These are phyloP conservation scores for Claviceps citrina DNA, from an alignment of 2,329 filamentous ascomycete species.

Conservation along the genomic window DNA sequence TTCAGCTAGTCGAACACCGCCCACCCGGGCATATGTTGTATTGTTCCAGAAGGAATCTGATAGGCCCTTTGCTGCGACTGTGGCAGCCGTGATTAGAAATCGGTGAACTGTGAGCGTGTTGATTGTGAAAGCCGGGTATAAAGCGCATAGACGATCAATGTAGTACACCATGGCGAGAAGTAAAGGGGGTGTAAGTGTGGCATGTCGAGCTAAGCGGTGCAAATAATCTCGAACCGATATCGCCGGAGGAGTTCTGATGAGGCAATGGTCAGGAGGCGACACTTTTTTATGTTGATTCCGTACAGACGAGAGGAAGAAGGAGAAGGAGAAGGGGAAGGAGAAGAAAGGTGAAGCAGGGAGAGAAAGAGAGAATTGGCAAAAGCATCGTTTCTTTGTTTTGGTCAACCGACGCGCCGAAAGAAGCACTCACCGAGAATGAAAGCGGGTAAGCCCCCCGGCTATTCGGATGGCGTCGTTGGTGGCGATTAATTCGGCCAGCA, in stretches of 20 bases:
- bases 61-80: slow-evolving; percentile 87
- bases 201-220: slow-evolving; percentile 80
- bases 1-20: slow-evolving; percentile 80
- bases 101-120: slow-evolving; percentile 93
- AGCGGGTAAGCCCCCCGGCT: slow-evolving; percentile 68
- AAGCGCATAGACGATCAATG: slow-evolving; percentile 81
- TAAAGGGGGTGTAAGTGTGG: slow-evolving; percentile 80
- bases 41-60: slow-evolving; percentile 99
- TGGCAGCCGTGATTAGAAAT: slow-evolving; percentile 89
- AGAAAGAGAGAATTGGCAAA: no score
- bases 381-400: no score
- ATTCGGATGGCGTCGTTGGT: slow-evolving; percentile 78
- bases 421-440: slow-evolving; percentile 65
- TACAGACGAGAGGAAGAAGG: not conserved
- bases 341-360: not conserved
- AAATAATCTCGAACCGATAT: slow-evolving; percentile 93
- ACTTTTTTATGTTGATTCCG: not conserved
- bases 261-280: not conserved
- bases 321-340: no score
- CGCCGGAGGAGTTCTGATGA: slow-evolving; percentile 47
- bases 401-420: no score
- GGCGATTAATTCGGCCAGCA: slow-evolving; percentile 87
- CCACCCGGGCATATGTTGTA: slow-evolving; percentile 84
- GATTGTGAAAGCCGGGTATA: slow-evolving; percentile 91
- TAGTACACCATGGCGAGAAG: slow-evolving; percentile 99